phyloP scores from a whole-genome alignment of 805 yeast species.

The Metschnikowia aberdeeniae region DNA sequence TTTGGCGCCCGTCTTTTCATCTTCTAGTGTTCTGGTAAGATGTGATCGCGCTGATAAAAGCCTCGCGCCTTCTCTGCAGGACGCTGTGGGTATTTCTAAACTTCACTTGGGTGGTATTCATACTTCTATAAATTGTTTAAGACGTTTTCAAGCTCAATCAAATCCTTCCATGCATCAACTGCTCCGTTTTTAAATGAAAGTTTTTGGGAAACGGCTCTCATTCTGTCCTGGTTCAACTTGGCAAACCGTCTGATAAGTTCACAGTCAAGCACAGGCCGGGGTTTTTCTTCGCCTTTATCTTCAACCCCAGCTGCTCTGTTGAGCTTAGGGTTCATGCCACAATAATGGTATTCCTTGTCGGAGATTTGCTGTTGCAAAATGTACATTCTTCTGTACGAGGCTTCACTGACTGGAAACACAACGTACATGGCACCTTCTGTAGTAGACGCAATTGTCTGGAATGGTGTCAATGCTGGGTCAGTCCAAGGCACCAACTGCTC shows the following conservation, averaged over 20 bases:
- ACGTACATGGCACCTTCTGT: conserved; percentile 76
- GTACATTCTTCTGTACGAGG: conserved; percentile 73
- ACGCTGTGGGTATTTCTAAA: background rate
- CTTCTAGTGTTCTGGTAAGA: background rate
- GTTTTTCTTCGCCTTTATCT: conserved; percentile 33
- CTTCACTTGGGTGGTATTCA: no score
- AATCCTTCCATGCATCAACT: conserved; percentile 64
- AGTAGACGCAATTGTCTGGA: conserved; percentile 67
- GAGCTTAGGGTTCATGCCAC: conserved; percentile 79
- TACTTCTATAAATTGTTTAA: conserved; percentile 22
- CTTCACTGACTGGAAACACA: conserved; percentile 71
- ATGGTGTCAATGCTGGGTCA: conserved; percentile 32
- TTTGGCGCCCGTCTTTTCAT: conserved; percentile 12
- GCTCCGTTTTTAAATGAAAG: conserved; percentile 53
- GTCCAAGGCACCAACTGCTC: conserved; percentile 29
- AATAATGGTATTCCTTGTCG: conserved; percentile 67
- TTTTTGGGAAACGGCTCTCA: conserved; percentile 50
- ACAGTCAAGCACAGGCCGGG: conserved; percentile 64
- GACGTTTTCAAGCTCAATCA: conserved; percentile 51
- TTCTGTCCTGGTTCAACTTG: conserved; percentile 53
- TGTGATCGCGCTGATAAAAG: conserved; percentile 1
- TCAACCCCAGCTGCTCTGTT: conserved; percentile 49
- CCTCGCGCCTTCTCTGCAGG: background rate
- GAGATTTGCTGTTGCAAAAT: conserved; percentile 82
- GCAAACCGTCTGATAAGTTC: conserved; percentile 53